A percentile compares a stretch with the other conserved stretches of the same genome.
Conservation (phyloP, 495 filamentous ascomycete species). For the Penicillium angulare region DNA sequence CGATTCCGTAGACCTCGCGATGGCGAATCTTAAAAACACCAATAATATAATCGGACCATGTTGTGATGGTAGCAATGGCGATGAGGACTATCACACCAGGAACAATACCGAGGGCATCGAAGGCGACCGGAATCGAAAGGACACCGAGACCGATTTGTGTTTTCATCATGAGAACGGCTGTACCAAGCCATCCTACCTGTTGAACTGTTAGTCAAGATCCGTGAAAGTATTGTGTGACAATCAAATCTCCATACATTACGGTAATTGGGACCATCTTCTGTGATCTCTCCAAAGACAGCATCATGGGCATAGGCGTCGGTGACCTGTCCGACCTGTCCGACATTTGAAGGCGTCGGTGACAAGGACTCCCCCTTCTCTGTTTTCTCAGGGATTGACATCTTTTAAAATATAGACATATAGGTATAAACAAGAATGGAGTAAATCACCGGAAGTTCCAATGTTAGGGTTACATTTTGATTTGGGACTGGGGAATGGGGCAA, state of each 20-base stretch:
- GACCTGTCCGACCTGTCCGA: background rate
- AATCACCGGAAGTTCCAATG: background rate
- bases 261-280: slow-evolving; percentile 18
- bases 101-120: slow-evolving; percentile 61
- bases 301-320: slow-evolving; percentile 6
- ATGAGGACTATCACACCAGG: slow-evolving; percentile 50
- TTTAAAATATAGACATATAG: background rate
- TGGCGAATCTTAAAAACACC: slow-evolving; percentile 68
- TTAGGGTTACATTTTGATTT: background rate
- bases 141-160: slow-evolving; percentile 59
- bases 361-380: background rate
- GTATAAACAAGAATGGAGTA: background rate
- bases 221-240: background rate
- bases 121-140: slow-evolving; percentile 58
- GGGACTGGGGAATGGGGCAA: background rate
- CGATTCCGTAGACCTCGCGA: slow-evolving; percentile 64
- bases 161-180: slow-evolving; percentile 41
- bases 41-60: slow-evolving; percentile 72
- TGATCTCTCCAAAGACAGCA: slow-evolving; percentile 22
- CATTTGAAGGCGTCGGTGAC: background rate
- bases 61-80: slow-evolving; percentile 58
- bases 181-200: slow-evolving; percentile 37
- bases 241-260: slow-evolving; percentile 9
- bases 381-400: background rate
- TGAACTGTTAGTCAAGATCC: background rate